A percentile compares a stretch with the other conserved stretches of the same genome.
phyloP scores from a whole-genome alignment of 768 basidiomycete genomes.

The Lyophyllum shimeji region DNA sequence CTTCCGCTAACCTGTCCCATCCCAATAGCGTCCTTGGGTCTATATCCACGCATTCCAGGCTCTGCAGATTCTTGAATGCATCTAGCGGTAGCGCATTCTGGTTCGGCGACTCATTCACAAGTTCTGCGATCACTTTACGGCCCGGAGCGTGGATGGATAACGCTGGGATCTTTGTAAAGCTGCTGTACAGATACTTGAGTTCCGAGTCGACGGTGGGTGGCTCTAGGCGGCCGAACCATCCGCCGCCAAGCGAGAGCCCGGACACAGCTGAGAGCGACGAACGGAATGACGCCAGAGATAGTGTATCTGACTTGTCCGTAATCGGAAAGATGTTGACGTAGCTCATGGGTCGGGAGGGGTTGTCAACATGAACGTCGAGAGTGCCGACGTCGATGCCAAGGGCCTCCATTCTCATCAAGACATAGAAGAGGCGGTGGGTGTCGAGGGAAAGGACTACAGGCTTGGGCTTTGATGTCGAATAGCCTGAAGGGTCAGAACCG shows the following conservation, averaged over 20 bases:
- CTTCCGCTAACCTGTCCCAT: conserved; percentile 77
- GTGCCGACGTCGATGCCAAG: conserved; percentile 75
- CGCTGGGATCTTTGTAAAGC: conserved; percentile 88
- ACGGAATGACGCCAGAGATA: conserved; percentile 72
- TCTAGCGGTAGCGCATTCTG: conserved; percentile 80
- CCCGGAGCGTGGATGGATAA: conserved; percentile 66
- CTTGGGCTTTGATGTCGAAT: conserved; percentile 38
- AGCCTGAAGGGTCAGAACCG: conserved; percentile 29
- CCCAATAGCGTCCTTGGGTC: conserved; percentile 82
- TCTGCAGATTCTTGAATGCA: conserved; percentile 81
- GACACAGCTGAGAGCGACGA: conserved; percentile 80
- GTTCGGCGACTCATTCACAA: conserved; percentile 65
- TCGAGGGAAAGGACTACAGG: conserved; percentile 71
- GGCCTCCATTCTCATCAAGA: conserved; percentile 84
- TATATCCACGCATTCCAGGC: conserved; percentile 72
- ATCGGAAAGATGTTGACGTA: conserved; percentile 60
- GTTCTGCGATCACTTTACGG: conserved; percentile 64
- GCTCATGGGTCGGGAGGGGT: conserved; percentile 74
- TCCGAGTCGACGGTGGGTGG: conserved; percentile 65
- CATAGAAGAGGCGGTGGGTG: conserved; percentile 83
- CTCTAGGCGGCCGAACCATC: conserved; percentile 70
- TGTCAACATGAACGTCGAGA: conserved; percentile 74
- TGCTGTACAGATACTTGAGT: conserved; percentile 85
- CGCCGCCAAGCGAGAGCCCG: conserved; percentile 64
- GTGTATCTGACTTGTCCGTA: conserved; percentile 67